These are phyloP conservation scores for Styphnolobium japonicum DNA, from an alignment of 306 rosid genomes.

Conservation along the genomic window DNA sequence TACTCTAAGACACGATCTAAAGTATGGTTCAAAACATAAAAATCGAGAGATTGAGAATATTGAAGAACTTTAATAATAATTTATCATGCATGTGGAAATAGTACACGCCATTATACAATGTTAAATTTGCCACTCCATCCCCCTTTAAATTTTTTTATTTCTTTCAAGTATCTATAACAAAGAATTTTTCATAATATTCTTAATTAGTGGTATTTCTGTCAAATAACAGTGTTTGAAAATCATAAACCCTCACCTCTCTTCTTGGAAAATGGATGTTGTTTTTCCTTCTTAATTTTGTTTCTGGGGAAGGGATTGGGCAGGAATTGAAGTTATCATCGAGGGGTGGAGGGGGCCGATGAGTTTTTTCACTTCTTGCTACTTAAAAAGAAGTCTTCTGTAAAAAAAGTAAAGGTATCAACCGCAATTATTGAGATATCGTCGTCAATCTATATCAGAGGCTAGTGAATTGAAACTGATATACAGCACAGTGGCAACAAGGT, in stretches of 20 bases:
- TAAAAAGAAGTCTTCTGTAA: not conserved
- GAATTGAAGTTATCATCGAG: not conserved
- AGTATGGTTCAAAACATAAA: not conserved
- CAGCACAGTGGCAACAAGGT: not conserved
- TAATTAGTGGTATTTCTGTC: not conserved
- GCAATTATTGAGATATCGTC: not conserved
- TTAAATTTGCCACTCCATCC: too few species aligned
- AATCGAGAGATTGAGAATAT: not conserved
- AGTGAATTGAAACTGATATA: slow-evolving; percentile 10
- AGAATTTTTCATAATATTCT: not conserved
- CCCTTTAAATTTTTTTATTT: too few species aligned
- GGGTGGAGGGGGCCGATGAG: not conserved
- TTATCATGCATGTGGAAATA: too few species aligned
- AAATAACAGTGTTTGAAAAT: not conserved
- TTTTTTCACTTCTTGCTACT: not conserved
- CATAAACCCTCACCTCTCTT: not conserved
- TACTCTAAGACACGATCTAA: not conserved
- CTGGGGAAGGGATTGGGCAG: not conserved
- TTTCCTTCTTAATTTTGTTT: not conserved
- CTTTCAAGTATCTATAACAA: too few species aligned
- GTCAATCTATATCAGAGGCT: not conserved
- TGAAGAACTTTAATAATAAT: not conserved
- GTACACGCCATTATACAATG: too few species aligned
- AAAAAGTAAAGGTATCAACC: not conserved
- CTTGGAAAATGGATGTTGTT: not conserved